Conservation (phyloP, 2,329 filamentous ascomycete species). For the Penicillium sp. region DNA sequence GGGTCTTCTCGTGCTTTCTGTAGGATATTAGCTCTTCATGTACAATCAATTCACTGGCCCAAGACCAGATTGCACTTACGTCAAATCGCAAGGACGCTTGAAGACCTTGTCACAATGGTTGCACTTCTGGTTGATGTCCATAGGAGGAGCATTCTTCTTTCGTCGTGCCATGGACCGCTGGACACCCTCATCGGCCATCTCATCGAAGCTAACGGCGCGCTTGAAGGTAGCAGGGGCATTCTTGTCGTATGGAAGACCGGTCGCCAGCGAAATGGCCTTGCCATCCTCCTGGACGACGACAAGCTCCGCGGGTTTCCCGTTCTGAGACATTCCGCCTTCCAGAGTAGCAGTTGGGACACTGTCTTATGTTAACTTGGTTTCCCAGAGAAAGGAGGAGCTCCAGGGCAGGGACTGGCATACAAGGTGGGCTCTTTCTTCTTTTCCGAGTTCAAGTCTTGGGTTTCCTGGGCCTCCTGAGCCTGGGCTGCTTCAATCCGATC, state of each 20-base stretch:
- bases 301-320: conserved; percentile 79
- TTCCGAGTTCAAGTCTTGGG: not conserved
- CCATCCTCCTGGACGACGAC: conserved; percentile 74
- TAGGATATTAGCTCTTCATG: not conserved
- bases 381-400: not conserved
- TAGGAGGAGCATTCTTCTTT: conserved; percentile 86
- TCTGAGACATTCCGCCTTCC: conserved; percentile 75
- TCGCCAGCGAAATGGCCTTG: conserved; percentile 74
- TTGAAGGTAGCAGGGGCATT: conserved; percentile 47
- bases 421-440: conserved; percentile 45
- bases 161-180: conserved; percentile 91
- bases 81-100: conserved; percentile 93
- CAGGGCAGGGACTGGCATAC: conserved; percentile 14
- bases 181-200: conserved; percentile 74
- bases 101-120: conserved; percentile 87
- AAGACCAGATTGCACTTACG: not conserved
- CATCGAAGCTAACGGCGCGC: conserved; percentile 47
- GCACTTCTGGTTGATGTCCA: conserved; percentile 80
- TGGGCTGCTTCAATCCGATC: conserved; percentile 61
- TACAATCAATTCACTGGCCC: not conserved
- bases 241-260: conserved; percentile 61
- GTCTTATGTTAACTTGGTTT: conserved; percentile 44
- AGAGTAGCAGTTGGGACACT: conserved; percentile 67
- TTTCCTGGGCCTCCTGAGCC: conserved; percentile 37
- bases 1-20: conserved; percentile 94